Percentiles rank a stretch among this genome's conserved stretches.
phyloP scores from a whole-genome alignment of 495 filamentous ascomycete species.

The Hypoxylon trugodes region DNA sequence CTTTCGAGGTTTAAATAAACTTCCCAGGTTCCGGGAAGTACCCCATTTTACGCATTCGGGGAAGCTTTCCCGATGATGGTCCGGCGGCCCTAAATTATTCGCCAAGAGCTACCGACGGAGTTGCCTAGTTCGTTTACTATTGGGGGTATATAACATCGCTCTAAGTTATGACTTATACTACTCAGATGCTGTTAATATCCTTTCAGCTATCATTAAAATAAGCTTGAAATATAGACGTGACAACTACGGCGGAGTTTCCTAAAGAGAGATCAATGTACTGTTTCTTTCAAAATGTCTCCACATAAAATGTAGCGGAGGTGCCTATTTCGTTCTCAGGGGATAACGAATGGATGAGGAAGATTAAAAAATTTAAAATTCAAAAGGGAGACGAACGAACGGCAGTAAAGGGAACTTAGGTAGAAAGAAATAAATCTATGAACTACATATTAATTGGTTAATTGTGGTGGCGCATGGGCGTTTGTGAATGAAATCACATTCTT shows the following conservation, averaged over 20 bases:
- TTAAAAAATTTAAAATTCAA: neutral
- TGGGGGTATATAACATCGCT: neutral
- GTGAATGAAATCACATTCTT: no score
- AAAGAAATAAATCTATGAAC: no score
- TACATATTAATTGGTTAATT: no score
- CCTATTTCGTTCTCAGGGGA: slow-evolving; percentile 19
- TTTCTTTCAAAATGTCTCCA: neutral
- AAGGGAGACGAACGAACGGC: no score
- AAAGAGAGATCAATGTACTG: neutral
- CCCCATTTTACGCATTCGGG: neutral
- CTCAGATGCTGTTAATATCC: neutral
- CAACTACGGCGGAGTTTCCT: slow-evolving; percentile 22
- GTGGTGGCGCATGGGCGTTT: no score
- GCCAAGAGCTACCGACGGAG: slow-evolving; percentile 12
- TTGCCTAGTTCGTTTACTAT: slow-evolving; percentile 13
- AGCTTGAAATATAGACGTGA: neutral
- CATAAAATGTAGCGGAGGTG: slow-evolving; percentile 21
- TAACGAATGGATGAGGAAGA: neutral
- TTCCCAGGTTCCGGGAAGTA: neutral
- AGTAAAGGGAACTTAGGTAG: no score
- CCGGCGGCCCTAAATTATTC: slow-evolving; percentile 23
- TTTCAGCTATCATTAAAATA: neutral
- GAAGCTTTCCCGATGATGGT: slow-evolving; percentile 26
- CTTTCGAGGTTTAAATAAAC: slow-evolving; percentile 17
- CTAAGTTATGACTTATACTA: neutral